These are phyloP conservation scores for Mycena polygramma DNA, from an alignment of 768 basidiomycete species.

Conservation along the genomic window DNA sequence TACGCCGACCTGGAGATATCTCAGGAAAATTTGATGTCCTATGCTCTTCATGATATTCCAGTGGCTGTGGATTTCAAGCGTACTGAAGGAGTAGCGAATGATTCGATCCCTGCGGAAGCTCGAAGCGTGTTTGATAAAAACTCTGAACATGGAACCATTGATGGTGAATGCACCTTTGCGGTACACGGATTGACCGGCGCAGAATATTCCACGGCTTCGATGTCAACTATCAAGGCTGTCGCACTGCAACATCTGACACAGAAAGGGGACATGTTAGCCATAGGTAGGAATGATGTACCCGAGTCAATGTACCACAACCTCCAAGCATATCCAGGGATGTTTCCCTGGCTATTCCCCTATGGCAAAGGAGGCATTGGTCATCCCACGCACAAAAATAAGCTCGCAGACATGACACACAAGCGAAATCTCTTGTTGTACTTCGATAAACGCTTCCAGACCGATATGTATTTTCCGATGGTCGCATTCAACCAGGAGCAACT, in stretches of 20 bases:
- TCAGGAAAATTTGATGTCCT: too few relatives aligned
- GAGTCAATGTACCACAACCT: constrained; percentile 45
- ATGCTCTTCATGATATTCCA: constrained; percentile 19
- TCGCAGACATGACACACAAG: constrained; percentile 12
- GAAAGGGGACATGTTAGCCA: not conserved
- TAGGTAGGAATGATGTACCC: not conserved
- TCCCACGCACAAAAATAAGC: not conserved
- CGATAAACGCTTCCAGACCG: not conserved
- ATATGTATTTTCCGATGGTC: too few relatives aligned
- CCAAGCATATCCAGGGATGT: constrained; percentile 51
- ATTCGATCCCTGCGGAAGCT: not conserved
- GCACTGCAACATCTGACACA: not conserved
- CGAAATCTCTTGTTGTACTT: not conserved
- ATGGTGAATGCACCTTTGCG: too few relatives aligned
- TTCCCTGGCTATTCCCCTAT: constrained; percentile 56
- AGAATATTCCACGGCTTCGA: too few relatives aligned
- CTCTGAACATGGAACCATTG: constrained; percentile 33
- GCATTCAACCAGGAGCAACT: too few relatives aligned
- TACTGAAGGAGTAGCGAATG: constrained; percentile 9
- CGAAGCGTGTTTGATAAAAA: constrained; percentile 24
- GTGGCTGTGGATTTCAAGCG: constrained; percentile 27
- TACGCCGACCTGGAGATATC: too few relatives aligned
- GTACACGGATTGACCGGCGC: too few relatives aligned
- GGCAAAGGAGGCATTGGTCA: constrained; percentile 48
- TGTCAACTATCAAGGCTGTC: not conserved